A percentile compares a stretch with the other conserved stretches of the same genome.
These are phyloP conservation scores for Rhododendron ferrugineum DNA, from an alignment of 148 eudicot genomes.

Conservation along the genomic window DNA sequence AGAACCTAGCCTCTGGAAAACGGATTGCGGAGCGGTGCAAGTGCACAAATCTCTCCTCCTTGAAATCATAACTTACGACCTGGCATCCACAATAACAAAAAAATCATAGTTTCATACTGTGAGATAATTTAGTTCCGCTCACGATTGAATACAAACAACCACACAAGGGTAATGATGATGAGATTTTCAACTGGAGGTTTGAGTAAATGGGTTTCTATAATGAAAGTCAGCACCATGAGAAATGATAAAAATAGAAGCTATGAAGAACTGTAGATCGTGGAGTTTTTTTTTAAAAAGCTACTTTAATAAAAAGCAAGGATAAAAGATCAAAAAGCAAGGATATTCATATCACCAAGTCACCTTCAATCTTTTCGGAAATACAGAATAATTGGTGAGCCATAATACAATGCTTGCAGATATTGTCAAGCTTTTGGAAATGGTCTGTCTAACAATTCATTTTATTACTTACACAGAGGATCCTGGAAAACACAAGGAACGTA, in stretches of 20 bases:
- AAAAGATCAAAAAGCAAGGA: not conserved
- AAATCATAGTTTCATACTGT: not conserved
- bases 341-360: not conserved
- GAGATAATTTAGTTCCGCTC: not conserved
- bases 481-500: not conserved
- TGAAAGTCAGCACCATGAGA: not conserved
- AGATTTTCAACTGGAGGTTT: not conserved
- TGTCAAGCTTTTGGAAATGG: not conserved
- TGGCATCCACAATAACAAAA: constrained; percentile 14
- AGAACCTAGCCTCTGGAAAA: constrained; percentile 68
- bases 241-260: not conserved
- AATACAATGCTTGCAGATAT: not conserved
- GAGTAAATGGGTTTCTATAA: not conserved
- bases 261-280: not conserved
- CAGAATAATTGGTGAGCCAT: not conserved
- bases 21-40: constrained; percentile 78
- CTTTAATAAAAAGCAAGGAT: not conserved
- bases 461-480: not conserved
- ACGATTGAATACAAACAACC: not conserved
- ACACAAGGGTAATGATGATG: not conserved
- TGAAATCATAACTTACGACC: constrained; percentile 92
- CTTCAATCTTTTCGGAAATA: not conserved
- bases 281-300: not conserved
- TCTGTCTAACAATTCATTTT: not conserved
- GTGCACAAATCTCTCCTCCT: constrained; percentile 72